Evolutionary conservation across 345 rosid genomes (phyloP).

Genomic region (Ceriops decandra): DNA sequence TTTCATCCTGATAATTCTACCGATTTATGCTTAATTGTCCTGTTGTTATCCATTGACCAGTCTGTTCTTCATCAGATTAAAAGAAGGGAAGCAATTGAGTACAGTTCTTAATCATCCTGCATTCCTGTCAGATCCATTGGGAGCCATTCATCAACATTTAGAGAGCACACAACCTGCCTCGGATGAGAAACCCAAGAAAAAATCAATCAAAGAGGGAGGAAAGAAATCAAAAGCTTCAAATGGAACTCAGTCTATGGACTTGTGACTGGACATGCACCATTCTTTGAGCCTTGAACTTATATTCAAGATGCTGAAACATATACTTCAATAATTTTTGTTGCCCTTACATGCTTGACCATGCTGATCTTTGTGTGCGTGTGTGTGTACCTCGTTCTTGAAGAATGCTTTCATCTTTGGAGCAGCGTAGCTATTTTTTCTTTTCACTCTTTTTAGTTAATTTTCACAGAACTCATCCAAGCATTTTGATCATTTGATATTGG

Average conservation of each 20-base stretch:
- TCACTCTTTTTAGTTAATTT: too few species aligned
- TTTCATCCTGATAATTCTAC: not conserved
- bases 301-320: too few species aligned
- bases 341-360: too few species aligned
- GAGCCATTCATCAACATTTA: constrained; percentile 64
- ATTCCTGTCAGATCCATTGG: constrained; percentile 68
- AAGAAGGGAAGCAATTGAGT: constrained; percentile 57
- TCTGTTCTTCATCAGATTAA: constrained; percentile 40
- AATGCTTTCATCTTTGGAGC: too few species aligned
- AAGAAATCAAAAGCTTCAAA: constrained; percentile 41
- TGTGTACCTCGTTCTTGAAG: too few species aligned
- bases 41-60: not conserved
- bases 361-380: too few species aligned
- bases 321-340: too few species aligned
- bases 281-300: too few species aligned
- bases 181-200: constrained; percentile 59
- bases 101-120: constrained; percentile 63
- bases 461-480: too few species aligned
- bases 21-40: not conserved
- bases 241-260: constrained; percentile 40
- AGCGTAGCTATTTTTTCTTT: too few species aligned
- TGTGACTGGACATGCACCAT: constrained; percentile 6
- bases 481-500: too few species aligned
- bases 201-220: constrained; percentile 38
- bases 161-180: constrained; percentile 58